These are phyloP conservation scores for Zygoascus tannicola DNA, from an alignment of 805 yeast genomes.

Conservation along the genomic window DNA sequence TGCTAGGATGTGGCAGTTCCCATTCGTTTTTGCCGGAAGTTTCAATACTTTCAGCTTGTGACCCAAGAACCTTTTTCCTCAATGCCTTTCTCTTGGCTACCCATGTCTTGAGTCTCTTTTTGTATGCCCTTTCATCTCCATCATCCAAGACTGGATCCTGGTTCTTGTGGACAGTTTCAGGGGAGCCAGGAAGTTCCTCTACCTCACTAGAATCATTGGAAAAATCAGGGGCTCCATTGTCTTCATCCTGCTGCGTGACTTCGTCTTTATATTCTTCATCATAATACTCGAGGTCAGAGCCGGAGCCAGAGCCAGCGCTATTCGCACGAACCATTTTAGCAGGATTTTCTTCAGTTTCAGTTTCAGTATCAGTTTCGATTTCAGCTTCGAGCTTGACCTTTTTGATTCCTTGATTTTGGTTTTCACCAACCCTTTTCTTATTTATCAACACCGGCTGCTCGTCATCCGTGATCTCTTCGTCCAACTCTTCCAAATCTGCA, in stretches of 20 bases:
- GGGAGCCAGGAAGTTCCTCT: neutral
- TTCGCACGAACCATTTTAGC: neutral
- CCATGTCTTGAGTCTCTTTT: conserved; percentile 57
- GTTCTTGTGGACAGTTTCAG: neutral
- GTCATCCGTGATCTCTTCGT: conserved; percentile 11
- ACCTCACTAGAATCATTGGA: conserved; percentile 4
- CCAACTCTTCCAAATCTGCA: conserved; percentile 23
- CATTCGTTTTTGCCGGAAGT: conserved; percentile 40
- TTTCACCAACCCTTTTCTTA: conserved; percentile 1
- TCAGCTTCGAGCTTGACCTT: conserved; percentile 1
- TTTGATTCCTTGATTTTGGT: neutral
- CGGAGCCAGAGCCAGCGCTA: conserved; percentile 8
- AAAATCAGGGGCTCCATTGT: conserved; percentile 22
- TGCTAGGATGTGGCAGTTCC: conserved; percentile 65
- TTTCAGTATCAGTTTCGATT: conserved; percentile 4
- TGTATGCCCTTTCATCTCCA: conserved; percentile 65
- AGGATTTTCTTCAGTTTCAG: neutral
- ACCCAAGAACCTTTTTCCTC: conserved; percentile 22
- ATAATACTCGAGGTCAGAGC: conserved; percentile 15
- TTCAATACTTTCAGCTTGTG: conserved; percentile 13
- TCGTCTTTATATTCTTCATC: conserved; percentile 20
- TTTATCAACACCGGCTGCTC: neutral
- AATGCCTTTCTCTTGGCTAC: conserved; percentile 38
- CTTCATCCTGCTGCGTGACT: conserved; percentile 5
- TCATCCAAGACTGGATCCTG: conserved; percentile 46